Conservation (phyloP, 2,329 filamentous ascomycete species). For the Zymoseptoria brevis region DNA sequence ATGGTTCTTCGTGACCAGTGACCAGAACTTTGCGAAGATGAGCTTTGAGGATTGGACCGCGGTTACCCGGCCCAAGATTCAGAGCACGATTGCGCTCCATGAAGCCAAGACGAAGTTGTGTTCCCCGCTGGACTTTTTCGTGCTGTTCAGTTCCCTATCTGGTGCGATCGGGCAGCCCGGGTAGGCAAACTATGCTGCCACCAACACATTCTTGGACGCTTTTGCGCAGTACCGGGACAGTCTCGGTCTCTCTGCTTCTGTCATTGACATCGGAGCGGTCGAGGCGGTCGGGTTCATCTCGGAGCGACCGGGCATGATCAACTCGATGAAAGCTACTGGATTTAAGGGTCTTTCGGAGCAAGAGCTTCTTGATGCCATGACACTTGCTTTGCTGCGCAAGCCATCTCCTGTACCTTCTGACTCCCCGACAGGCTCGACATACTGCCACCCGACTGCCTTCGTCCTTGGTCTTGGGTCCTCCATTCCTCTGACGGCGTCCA, state of each 20-base stretch:
- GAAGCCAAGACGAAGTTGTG: conserved; percentile 21
- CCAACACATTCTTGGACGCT: conserved; percentile 29
- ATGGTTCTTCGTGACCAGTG: conserved; percentile 8
- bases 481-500: too few species aligned
- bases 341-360: too few species aligned
- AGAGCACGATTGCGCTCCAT: conserved; percentile 17
- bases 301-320: too few species aligned
- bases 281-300: conserved; percentile 34
- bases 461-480: too few species aligned
- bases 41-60: conserved; percentile 3
- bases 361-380: too few species aligned
- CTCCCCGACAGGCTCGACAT: too few species aligned
- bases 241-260: conserved; percentile 38
- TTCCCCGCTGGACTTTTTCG: conserved; percentile 34
- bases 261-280: conserved; percentile 48
- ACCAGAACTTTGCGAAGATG: conserved; percentile 5
- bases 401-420: too few species aligned
- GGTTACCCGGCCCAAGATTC: conserved; percentile 3
- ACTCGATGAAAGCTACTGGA: too few species aligned
- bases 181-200: conserved; percentile 52
- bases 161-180: conserved; percentile 50
- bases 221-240: conserved; percentile 33
- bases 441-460: too few species aligned
- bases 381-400: too few species aligned
- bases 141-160: conserved; percentile 34